Conservation (phyloP, 2,329 filamentous ascomycete species). For the Dothiorella sarmentorum region DNA sequence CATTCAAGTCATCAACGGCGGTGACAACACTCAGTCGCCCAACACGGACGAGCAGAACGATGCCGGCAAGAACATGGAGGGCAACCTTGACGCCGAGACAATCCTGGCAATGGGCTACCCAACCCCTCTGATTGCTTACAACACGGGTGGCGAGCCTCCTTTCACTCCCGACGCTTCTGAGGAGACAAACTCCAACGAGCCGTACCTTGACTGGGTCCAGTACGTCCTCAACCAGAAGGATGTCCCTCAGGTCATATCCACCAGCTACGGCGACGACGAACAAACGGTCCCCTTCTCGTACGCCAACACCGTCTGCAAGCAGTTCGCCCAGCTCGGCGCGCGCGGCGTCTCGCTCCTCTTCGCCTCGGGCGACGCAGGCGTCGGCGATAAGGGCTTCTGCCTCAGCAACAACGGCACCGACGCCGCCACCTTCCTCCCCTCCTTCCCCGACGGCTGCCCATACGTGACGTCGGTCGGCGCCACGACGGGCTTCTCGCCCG, state of each 20-base stretch:
- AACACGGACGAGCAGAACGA: constrained; percentile 19
- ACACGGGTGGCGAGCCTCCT: constrained; percentile 56
- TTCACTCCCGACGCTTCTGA: constrained; percentile 47
- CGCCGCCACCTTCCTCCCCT: constrained; percentile 55
- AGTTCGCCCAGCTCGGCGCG: constrained; percentile 63
- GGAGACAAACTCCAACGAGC: constrained; percentile 60
- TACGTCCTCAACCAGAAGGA: constrained; percentile 55
- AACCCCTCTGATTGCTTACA: constrained; percentile 56
- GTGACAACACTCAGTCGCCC: constrained; percentile 16
- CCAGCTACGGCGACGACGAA: constrained; percentile 66
- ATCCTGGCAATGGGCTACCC: constrained; percentile 55
- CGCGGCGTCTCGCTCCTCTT: constrained; percentile 65
- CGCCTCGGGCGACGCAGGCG: constrained; percentile 59
- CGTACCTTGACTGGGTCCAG: constrained; percentile 58
- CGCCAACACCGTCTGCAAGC: constrained; percentile 58
- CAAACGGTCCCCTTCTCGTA: constrained; percentile 61
- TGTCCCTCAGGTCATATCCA: constrained; percentile 61
- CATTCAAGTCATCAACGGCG: constrained; percentile 19
- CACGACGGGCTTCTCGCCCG: constrained; percentile 53
- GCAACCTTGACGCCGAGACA: constrained; percentile 54
- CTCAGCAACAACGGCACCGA: constrained; percentile 57
- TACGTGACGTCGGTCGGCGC: constrained; percentile 67
- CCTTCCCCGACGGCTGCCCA: constrained; percentile 65
- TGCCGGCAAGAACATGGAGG: constrained; percentile 17
- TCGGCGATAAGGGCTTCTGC: constrained; percentile 53